Base-by-base conservation (phyloP, 2,329 filamentous ascomycete species). In the Fusarium sacchari region DNA sequence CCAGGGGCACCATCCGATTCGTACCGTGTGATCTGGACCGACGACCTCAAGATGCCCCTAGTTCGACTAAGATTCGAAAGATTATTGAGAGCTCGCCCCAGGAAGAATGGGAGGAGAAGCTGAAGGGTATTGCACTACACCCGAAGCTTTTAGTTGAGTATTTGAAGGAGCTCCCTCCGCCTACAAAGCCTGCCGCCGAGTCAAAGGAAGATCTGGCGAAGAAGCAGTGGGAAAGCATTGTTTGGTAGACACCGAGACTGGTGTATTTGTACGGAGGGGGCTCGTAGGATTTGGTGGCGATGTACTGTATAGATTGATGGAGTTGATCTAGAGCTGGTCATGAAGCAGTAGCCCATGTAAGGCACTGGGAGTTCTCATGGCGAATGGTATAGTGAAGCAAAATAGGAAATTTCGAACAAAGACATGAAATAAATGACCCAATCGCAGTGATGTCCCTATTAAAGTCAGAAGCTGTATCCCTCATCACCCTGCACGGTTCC, bases 21-120 rank as follows among this genome's bases (percentile, higher is more conserved):
- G n/a, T 78, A 0, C 71, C 73, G 3, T 65, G 43, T 18, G 24
- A 67, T 24, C 17, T 52, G 1, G 52, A 39, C 0, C 24, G 18
- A 20, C 47, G 39, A 12, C 15, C 67, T 2, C 5, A 24, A 2
- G 44, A 68, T 10, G 57, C 74, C 3, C 77, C 76, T 1, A 79
- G 77, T 17, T 79, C 76, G 11, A 79, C 75, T 2, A 64, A 72
- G 50, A 75, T 79, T 36, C 73, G 78, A 7, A 22, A 64, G 2
- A 67, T 75, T 36, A 72, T 79, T 14, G 60, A 63, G 5, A 58
- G n/a, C 1, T 47, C 44, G 3, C 32, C 62, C 1, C 20, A 28
- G 2, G 57, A 69, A 4, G 52, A 36, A 14, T 50, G 32, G 36
- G 66, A 32, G 37, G 39, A 28, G 46, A 68, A 24, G 3, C 12